Evolutionary conservation across 305 asterid species (phyloP).

Genomic region (Striga hermonthica): DNA sequence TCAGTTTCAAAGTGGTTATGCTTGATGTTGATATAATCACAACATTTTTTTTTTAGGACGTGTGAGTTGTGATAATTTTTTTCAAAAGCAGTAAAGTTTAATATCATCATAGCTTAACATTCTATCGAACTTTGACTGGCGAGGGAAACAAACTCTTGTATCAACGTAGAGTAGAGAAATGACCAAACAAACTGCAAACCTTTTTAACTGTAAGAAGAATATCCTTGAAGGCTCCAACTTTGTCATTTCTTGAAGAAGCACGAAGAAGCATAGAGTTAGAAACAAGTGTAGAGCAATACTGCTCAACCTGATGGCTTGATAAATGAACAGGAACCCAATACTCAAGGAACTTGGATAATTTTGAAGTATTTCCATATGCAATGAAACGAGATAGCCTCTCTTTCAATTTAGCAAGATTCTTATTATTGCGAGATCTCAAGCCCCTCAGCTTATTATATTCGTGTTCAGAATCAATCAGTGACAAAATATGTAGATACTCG

Average conservation of each 20-base stretch:
- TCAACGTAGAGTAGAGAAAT: not conserved
- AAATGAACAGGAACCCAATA: conserved; percentile 12
- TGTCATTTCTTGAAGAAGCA: conserved; percentile 10
- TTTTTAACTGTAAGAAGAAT: conserved; percentile 15
- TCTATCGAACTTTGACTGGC: not conserved
- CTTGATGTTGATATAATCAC: not conserved
- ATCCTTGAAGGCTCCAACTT: conserved; percentile 12
- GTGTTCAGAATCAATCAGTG: conserved; percentile 12
- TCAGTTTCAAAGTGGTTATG: too few species aligned
- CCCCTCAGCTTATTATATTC: conserved; percentile 4
- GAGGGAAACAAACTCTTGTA: not conserved
- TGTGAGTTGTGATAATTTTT: not conserved
- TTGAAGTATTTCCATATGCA: conserved; percentile 13
- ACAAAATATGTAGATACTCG: conserved; percentile 4
- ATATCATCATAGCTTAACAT: not conserved
- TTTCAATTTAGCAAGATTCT: conserved; percentile 10
- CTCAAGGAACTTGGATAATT: conserved; percentile 18
- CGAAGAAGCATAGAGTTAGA: conserved; percentile 11
- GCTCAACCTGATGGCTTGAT: conserved; percentile 16
- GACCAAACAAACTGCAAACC: conserved; percentile 2
- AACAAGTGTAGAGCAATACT: conserved; percentile 14
- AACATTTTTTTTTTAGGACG: not conserved
- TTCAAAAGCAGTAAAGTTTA: not conserved
- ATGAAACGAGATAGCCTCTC: conserved; percentile 12
- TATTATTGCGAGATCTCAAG: not conserved